Evolutionary conservation across 305 asterid species (phyloP).

Genomic region (Lippia alba): DNA sequence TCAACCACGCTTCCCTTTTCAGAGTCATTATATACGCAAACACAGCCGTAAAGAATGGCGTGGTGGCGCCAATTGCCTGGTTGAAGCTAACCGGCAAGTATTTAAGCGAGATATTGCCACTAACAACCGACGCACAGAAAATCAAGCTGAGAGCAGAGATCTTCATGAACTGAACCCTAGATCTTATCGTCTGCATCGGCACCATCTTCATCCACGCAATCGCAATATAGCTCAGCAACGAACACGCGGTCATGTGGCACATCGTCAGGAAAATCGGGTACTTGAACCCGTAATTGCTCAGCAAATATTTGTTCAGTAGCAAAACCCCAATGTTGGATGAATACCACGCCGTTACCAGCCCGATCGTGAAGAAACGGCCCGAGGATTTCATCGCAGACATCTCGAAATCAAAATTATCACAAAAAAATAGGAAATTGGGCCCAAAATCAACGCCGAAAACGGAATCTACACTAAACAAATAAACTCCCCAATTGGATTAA

Average conservation of each 20-base stretch:
- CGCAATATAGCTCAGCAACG: conserved; percentile 78
- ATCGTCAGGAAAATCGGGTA: conserved; percentile 78
- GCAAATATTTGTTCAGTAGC: conserved; percentile 71
- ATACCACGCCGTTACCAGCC: conserved; percentile 76
- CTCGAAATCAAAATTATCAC: conserved; percentile 9
- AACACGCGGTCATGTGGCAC: conserved; percentile 89
- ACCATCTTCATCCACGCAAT: conserved; percentile 81
- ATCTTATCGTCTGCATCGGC: conserved; percentile 77
- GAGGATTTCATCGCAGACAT: conserved; percentile 57
- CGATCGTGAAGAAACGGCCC: conserved; percentile 64
- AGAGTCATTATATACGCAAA: conserved; percentile 73
- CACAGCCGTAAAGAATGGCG: conserved; percentile 80
- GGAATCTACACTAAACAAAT: conserved; percentile 12
- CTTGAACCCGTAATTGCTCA: conserved; percentile 77
- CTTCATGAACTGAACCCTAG: conserved; percentile 76
- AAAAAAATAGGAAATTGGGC: background rate
- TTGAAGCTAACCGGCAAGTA: conserved; percentile 80
- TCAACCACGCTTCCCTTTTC: conserved; percentile 74
- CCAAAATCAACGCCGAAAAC: conserved; percentile 8
- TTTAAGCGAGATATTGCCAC: conserved; percentile 75
- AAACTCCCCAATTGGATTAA: background rate
- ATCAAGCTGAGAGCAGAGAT: conserved; percentile 76
- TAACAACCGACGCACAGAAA: conserved; percentile 79
- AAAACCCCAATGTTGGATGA: conserved; percentile 82
- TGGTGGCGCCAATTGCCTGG: conserved; percentile 84